Percentiles rank a stretch among this genome's conserved stretches.
Evolutionary conservation across 2,329 filamentous ascomycete genomes (phyloP).

Genomic region (Incumbomyces delicatus): DNA sequence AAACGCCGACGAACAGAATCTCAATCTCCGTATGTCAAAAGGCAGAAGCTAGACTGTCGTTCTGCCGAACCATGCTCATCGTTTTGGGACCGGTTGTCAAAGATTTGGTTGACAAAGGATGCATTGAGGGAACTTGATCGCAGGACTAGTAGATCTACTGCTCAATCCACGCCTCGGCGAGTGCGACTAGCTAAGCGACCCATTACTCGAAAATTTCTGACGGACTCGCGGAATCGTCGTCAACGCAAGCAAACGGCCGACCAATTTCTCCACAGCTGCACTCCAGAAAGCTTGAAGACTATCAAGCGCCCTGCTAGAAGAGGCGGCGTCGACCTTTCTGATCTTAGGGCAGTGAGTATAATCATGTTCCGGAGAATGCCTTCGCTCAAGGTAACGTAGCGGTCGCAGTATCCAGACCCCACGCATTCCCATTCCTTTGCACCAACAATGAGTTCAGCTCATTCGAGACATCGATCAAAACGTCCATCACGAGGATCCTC

Average conservation of each 20-base stretch:
- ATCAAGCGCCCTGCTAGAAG: background rate
- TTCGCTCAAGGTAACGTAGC: background rate
- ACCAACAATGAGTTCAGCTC: too few species aligned
- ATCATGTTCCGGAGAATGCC: background rate
- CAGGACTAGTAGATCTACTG: background rate
- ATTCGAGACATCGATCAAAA: too few species aligned
- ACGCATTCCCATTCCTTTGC: too few species aligned
- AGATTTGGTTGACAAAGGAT: background rate
- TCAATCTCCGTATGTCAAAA: too few species aligned
- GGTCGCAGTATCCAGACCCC: background rate
- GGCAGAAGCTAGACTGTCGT: too few species aligned
- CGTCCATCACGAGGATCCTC: too few species aligned
- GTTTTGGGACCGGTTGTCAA: background rate
- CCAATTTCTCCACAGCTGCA: background rate
- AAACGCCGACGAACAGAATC: too few species aligned
- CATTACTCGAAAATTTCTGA: background rate
- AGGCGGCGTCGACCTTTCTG: background rate
- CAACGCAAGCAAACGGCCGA: too few species aligned
- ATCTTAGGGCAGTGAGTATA: background rate
- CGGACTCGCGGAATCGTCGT: too few species aligned
- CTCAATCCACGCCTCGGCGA: background rate
- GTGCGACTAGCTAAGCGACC: background rate
- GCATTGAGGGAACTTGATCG: background rate
- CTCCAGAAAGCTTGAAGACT: background rate
- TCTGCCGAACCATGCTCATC: background rate